Evolutionary conservation across 768 basidiomycete genomes (phyloP), one percentile per base, ranked within the genome.

Genomic region (Trametes cinnabarina): DNA sequence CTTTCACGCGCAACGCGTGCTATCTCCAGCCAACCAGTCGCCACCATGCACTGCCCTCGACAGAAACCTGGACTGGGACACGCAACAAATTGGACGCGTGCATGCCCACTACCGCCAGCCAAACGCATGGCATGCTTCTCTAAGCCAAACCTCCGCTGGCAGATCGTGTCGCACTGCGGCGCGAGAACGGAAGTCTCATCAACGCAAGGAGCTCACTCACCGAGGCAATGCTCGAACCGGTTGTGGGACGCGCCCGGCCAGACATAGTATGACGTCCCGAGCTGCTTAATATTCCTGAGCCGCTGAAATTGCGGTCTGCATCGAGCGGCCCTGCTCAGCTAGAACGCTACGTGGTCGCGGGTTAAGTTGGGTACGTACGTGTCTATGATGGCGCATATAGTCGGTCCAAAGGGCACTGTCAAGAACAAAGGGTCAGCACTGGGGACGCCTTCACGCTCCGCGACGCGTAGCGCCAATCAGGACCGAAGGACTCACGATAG

Each of bases 211-310:
- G 37, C 68, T 73, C 20, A 58, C 71, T 22, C 49, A 87, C 91
- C 91, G n/a, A 94, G 73, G 60, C 81, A 87, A 66, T 94, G 91
- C 63, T 93, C 91, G 63, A 94, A 92, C 0, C 92, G 82, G 57
- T 85, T 92, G 65, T 93, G 92, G 0, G 87, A 80, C 0, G 88
- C 92, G 2, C 88, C 82, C 0, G 86, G 83, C 82, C 87, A 93
- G 26, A 93, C 87, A 60, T 81, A 83, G 62, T 83, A 86, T 0
- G 87, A 81, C 4, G 87, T 82, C 0, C 92, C 92, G 8, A 94
- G 82, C 66, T 94, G 92, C 61, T 92, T 92, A 65, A 94, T 80
- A 54, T 80, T 71, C 30, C 91, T 79, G 43, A 94, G 76, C 2
- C 92, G 80, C 64, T 94, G 92, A 65, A 93, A 92, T 47, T 90